Evolutionary conservation across 257 asterid genomes (phyloP).

Genomic region (Leonotis leonurus): DNA sequence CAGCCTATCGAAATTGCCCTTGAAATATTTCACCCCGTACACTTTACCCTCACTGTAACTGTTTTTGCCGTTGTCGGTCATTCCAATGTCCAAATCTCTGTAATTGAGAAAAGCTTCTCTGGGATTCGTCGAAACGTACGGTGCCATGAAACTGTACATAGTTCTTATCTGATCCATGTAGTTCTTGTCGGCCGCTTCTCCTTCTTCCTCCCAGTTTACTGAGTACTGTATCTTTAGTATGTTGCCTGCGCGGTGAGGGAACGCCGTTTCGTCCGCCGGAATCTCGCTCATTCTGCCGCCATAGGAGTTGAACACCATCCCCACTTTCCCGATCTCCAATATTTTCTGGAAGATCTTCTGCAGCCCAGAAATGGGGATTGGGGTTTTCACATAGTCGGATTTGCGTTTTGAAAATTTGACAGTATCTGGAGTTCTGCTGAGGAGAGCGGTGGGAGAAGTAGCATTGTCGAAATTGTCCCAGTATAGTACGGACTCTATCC

Average conservation of each 20-base stretch:
- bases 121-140: conserved; percentile 53
- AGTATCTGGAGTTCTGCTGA: conserved; percentile 22
- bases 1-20: conserved; percentile 42
- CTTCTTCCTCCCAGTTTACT: conserved; percentile 35
- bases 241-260: conserved; percentile 57
- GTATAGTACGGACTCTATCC: conserved; percentile 47
- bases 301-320: conserved; percentile 48
- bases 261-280: conserved; percentile 46
- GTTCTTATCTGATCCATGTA: conserved; percentile 50
- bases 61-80: conserved; percentile 33
- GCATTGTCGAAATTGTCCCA: conserved; percentile 33
- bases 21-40: conserved; percentile 46
- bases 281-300: conserved; percentile 62
- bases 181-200: conserved; percentile 28
- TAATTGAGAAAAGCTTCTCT: conserved; percentile 63
- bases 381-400: conserved; percentile 49
- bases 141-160: conserved; percentile 50
- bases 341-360: conserved; percentile 52
- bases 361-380: conserved; percentile 56
- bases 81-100: conserved; percentile 65
- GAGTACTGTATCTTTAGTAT: conserved; percentile 39
- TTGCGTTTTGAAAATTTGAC: conserved; percentile 40
- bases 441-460: conserved; percentile 23
- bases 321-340: conserved; percentile 21
- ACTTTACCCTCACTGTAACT: conserved; percentile 40